Base-by-base conservation (phyloP, 345 rosid species). In the Reutealis trisperma region DNA sequence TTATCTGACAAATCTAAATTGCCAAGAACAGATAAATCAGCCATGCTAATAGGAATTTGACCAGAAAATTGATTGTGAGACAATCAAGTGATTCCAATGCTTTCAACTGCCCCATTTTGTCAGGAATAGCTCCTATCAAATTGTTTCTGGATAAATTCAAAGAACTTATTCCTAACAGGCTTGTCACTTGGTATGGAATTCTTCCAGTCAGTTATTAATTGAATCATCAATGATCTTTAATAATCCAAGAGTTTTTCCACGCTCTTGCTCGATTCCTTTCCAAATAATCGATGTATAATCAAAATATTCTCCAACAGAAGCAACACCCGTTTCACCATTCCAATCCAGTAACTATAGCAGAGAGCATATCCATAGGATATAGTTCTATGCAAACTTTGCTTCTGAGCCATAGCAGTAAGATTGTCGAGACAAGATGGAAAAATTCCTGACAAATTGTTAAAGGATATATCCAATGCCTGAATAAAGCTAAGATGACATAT, bases 141-240 rank as follows among this genome's bases (percentile, higher is more conserved):
- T 30, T 52, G 72, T 77, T 81, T 21, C 71, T 54, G 4, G 75
- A 73, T 19, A 81, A 64, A n/a, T 81, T 77, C 49, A 81, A 32
- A 1, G 75, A 27, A 21, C 61, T 54, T 16, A 77, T 30, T 15
- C 67, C 66, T 8, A 8, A 8, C 41, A 64, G 61, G 27, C 37
- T 66, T 8, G 77, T 49, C n/a, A 59, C 34, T 34, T 67, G 63
- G 14, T 2, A 15, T 47, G 52, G 52, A 47, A 47, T 47, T 47
- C 12, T 5, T 47, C 52, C 52, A 47, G 3, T 9, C 14, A 47
- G 52, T 10, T 47, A 47, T 47, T 47, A 14, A 0, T 47, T 47
- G 52, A 47, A 14, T 72, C 24, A 32, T 78, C 81, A 41, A 81
- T 60, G n/a, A 24, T 11, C 58, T 60, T 74, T 19, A 81, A 4